A percentile compares a stretch with the other conserved stretches of the same genome.
Evolutionary conservation across 208 protist genomes (phyloP).

Genomic region (Tritrichomonas musculus): DNA sequence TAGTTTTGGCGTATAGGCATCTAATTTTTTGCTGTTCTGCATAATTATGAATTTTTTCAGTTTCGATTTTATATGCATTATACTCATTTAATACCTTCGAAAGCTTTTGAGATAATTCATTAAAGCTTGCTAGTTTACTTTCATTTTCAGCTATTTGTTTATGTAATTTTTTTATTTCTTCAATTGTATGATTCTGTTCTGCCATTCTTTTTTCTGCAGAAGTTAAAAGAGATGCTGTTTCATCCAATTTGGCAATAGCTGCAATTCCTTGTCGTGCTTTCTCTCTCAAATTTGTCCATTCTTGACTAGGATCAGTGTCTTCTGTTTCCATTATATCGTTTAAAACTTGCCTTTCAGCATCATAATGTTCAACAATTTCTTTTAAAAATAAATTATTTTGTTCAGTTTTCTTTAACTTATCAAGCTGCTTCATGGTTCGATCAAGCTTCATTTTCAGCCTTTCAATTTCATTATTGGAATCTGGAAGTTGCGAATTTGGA

Average conservation of each 20-base stretch:
- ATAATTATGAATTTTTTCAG: not conserved
- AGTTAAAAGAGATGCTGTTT: not conserved
- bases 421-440: not conserved
- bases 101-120: not conserved
- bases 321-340: not conserved
- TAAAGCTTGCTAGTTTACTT: not conserved
- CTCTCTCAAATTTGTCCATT: not conserved
- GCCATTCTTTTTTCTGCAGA: not conserved
- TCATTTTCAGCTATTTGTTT: not conserved
- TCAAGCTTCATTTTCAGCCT: not conserved
- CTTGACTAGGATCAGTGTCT: not conserved
- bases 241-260: not conserved
- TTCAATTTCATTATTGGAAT: not conserved
- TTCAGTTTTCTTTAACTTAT: not conserved
- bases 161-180: not conserved
- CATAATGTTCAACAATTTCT: not conserved
- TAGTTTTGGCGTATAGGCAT: not conserved
- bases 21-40: not conserved
- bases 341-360: not conserved
- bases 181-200: not conserved
- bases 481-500: not conserved
- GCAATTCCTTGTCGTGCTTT: not conserved
- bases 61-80: not conserved
- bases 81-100: not conserved
- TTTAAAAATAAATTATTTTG: not conserved